A percentile compares a stretch with the other conserved stretches of the same genome.
These are phyloP conservation scores for Sporothrix brasiliensis DNA, from an alignment of 2,329 filamentous ascomycete genomes.

Conservation along the genomic window DNA sequence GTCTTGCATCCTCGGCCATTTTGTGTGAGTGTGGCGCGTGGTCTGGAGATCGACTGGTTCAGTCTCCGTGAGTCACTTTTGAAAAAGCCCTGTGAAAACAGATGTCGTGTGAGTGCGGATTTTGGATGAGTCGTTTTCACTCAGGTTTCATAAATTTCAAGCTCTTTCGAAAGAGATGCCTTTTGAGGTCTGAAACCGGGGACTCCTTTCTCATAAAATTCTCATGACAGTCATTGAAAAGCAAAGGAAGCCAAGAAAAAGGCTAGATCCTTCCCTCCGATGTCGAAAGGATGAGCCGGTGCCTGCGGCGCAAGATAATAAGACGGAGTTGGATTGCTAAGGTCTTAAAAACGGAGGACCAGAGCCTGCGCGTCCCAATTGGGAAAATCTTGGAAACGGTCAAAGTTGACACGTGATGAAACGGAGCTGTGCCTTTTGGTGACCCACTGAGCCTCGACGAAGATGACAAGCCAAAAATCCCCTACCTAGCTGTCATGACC, in stretches of 20 bases:
- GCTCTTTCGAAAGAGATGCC: not conserved
- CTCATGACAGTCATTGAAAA: not conserved
- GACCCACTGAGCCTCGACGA: not conserved
- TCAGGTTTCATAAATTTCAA: not conserved
- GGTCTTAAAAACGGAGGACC: constrained; percentile 15
- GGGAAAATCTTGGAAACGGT: not conserved
- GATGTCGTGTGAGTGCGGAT: not conserved
- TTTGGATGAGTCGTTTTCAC: not conserved
- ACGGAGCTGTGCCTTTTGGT: not conserved
- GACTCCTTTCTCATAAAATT: not conserved
- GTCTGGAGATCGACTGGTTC: not conserved
- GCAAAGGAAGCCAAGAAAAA: not conserved
- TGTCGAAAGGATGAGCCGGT: constrained; percentile 28
- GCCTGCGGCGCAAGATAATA: not conserved
- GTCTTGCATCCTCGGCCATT: constrained; percentile 40
- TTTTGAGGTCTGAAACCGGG: not conserved
- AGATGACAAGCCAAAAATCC: not conserved
- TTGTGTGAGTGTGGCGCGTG: not conserved
- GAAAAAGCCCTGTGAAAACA: not conserved
- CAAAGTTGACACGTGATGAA: not conserved
- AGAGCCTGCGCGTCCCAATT: not conserved
- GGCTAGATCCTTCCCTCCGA: constrained; percentile 24
- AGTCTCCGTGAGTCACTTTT: not conserved
- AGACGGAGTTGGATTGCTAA: constrained; percentile 19
- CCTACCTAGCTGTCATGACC: not conserved